Base-by-base conservation (phyloP, 345 rosid genomes). In the Capsella bursapastoris region DNA sequence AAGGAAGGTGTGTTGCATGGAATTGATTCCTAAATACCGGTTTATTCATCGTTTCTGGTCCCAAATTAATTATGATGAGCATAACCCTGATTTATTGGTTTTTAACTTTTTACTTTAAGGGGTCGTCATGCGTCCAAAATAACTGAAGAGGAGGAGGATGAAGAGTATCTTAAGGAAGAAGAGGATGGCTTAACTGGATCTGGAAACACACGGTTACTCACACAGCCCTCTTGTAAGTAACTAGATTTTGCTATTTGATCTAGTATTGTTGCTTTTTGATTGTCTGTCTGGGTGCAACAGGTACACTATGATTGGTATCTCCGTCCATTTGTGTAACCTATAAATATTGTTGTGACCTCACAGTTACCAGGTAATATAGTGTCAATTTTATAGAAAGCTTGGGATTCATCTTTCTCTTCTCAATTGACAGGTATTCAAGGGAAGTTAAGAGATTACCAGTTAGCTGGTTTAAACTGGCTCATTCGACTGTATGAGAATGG, bases 101-200 rank as follows among this genome's bases (percentile, higher is more conserved):
- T 48, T 60, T 56, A 45, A 45, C 40, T 50, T 8, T 22, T 55
- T 66, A 27, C 16, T 7, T 81, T 34, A 68, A 95, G 99, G 84
- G 99, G 99, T 65, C 94, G 98, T 3, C 99, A 95, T 88, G 97
- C 97, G 34, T 95, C 99, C 32, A 95, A 95, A 80, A 3, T 96
- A 25, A 96, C 99, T 16, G 99, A 95, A 81, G 98, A 92, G 84
- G 99, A 95, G 83, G 99, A 96, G 82, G 99, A 96, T 76, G 99
- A 96, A 83, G 99, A 96, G 77, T 96, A 72, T 67, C 78, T 96
- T 6, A 96, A 96, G 87, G 99, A 90, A 80, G 98, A 90, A 78
- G 99, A 92, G 82, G 99, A 80, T 80, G 91, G 90, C 68, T 78
- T 89, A 70, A 69, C 89, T 56, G 92, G 87, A 67, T 61, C 92